Evolutionary conservation across 257 asterid genomes (phyloP), one percentile per base, ranked within the genome.

Genomic region (Mitragyna speciosa): DNA sequence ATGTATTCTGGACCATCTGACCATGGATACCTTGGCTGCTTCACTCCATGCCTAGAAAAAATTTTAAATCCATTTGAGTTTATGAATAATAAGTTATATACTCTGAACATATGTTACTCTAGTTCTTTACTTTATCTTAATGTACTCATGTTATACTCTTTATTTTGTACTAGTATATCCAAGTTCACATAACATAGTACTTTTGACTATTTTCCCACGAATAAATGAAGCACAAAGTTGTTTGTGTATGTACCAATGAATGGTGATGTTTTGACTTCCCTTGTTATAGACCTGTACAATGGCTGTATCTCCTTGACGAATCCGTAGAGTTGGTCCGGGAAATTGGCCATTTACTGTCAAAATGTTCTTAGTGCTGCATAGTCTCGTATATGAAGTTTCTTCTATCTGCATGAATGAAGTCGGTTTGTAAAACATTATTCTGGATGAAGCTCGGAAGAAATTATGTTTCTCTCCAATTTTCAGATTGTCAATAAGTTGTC

Each of bases 1-100:
- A 90, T 68, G 73, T 76, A 90, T 51, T 87, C 92, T 1, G 94
- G 92, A 49, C 92, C 92, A 12, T 90, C 92, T 0, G 92, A 84
- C 94, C 90, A 90, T 4, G 92, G 92, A 76, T 87, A 78, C 11
- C 90, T 80, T 8, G 81, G 89, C 61, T 86, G 90, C 77, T 85
- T 87, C 72, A 81, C 91, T 54, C 94, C 94, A 58, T 90, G 94
- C 94, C 93, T 87, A 51, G 26, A 82, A 26, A 47, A 72, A 31
- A 39, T 20, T 8, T n/a, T n/a, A n/a, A n/a, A n/a, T n/a, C n/a
- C n/a, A n/a, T n/a, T n/a, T n/a, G n/a, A n/a, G n/a, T n/a, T n/a
- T n/a, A n/a, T n/a, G n/a, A n/a, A n/a, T n/a, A n/a, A n/a, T n/a
- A n/a, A n/a, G n/a, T n/a, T n/a, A n/a, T n/a, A n/a, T n/a, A n/a